Evolutionary conservation across 176 grass and related monocot genomes (phyloP).

Genomic region (Pontederia paniculata): DNA sequence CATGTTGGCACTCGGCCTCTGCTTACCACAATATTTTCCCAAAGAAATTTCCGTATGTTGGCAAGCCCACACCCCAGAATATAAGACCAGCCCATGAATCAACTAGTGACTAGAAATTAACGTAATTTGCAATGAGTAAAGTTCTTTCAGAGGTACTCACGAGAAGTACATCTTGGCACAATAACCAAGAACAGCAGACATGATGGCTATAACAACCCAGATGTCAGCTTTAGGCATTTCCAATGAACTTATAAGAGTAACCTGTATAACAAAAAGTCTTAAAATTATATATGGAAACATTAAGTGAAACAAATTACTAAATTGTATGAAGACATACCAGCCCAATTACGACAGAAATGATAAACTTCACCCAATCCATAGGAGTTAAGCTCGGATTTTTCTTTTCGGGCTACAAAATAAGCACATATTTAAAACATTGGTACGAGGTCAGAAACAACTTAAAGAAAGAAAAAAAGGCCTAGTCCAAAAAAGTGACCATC

Average conservation of each 20-base stretch:
- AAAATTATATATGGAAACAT: conserved; percentile 9
- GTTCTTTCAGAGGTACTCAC: conserved; percentile 36
- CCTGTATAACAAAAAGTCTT: conserved; percentile 26
- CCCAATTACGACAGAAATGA: conserved; percentile 90
- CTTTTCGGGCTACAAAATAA: conserved; percentile 76
- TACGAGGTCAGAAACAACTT: no score
- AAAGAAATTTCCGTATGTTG: no score
- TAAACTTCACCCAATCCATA: conserved; percentile 95
- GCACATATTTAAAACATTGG: neutral
- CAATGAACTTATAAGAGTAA: conserved; percentile 79
- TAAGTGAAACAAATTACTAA: conserved; percentile 1
- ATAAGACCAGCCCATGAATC: no score
- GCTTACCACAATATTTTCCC: no score
- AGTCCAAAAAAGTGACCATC: no score
- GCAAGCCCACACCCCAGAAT: no score
- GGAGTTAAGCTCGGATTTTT: conserved; percentile 94
- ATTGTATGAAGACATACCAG: conserved; percentile 62
- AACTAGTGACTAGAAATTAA: no score
- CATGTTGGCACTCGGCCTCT: no score
- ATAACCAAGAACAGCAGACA: conserved; percentile 84
- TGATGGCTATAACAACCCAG: conserved; percentile 74
- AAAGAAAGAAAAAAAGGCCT: no score
- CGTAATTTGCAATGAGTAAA: neutral
- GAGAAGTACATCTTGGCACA: conserved; percentile 99
- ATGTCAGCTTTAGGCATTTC: conserved; percentile 99